Evolutionary conservation across 768 basidiomycete genomes (phyloP).

Genomic region (Amanita pallidorosea): DNA sequence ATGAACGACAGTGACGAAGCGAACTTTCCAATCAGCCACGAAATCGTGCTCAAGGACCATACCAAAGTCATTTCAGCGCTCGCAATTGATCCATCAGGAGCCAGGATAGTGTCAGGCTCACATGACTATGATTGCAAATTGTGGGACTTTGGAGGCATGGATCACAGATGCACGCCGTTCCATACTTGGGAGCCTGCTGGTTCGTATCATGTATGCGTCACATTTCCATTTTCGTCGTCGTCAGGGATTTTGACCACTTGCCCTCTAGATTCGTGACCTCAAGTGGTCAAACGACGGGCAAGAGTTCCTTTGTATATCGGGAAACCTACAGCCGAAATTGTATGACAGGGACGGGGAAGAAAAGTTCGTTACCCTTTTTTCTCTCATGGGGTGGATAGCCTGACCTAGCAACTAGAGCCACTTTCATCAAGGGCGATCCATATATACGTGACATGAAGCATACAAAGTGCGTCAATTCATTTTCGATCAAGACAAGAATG

Average conservation of each 20-base stretch:
- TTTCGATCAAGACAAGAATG: neutral
- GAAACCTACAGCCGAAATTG: conserved; percentile 78
- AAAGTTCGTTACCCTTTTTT: conserved; percentile 43
- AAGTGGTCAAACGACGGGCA: conserved; percentile 86
- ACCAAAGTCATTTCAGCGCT: conserved; percentile 92
- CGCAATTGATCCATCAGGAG: conserved; percentile 88
- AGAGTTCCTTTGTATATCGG: conserved; percentile 79
- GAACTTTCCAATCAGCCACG: conserved; percentile 81
- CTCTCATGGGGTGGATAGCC: conserved; percentile 21
- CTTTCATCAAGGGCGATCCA: conserved; percentile 89
- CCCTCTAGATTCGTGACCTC: conserved; percentile 71
- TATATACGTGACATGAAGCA: conserved; percentile 99
- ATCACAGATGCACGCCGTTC: conserved; percentile 82
- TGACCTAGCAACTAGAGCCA: conserved; percentile 53
- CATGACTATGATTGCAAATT: conserved; percentile 98
- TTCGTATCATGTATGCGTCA: conserved; percentile 70
- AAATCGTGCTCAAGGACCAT: conserved; percentile 89
- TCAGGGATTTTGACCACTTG: neutral
- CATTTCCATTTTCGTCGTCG: conserved; percentile 6
- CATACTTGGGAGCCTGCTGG: conserved; percentile 94
- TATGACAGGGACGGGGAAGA: conserved; percentile 93
- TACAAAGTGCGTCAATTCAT: conserved; percentile 61
- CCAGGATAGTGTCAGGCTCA: conserved; percentile 81
- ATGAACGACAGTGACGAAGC: conserved; percentile 35
- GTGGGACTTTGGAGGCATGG: conserved; percentile 99